Evolutionary conservation across 139 green algal species (phyloP).

Genomic region (Chlamydomonas sp.): DNA sequence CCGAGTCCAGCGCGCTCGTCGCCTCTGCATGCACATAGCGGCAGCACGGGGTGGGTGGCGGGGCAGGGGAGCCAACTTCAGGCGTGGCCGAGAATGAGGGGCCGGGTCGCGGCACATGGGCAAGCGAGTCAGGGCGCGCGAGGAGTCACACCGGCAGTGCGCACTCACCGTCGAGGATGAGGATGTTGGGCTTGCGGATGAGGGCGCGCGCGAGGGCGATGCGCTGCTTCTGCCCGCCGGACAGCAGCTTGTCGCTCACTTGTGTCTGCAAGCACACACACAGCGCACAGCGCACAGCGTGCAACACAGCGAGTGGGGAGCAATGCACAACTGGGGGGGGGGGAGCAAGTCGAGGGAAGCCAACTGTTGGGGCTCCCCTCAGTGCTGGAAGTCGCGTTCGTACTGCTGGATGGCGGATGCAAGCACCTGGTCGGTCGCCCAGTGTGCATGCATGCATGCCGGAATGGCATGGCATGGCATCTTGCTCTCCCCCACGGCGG

Average conservation of each 20-base stretch:
- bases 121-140: neutral
- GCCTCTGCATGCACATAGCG: neutral
- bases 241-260: slow-evolving; percentile 49
- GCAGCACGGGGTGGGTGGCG: neutral
- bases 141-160: neutral
- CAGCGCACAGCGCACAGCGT: no score
- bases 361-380: neutral
- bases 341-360: neutral
- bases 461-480: neutral
- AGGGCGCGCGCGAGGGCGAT: slow-evolving; percentile 53
- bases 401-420: neutral
- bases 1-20: slow-evolving; percentile 16
- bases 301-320: slow-evolving; percentile 2
- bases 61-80: neutral
- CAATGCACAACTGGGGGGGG: neutral
- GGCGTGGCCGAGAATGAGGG: neutral
- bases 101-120: neutral
- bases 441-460: neutral
- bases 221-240: slow-evolving; percentile 59
- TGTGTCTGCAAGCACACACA: slow-evolving; percentile 7
- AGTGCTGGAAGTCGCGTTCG: neutral
- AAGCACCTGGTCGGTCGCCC: neutral
- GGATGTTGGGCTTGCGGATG: slow-evolving; percentile 30
- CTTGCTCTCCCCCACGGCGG: slow-evolving; percentile 26
- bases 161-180: slow-evolving; percentile 44